phyloP scores from a whole-genome alignment of 202 grass and related monocot species.

The Carex arenaria region DNA sequence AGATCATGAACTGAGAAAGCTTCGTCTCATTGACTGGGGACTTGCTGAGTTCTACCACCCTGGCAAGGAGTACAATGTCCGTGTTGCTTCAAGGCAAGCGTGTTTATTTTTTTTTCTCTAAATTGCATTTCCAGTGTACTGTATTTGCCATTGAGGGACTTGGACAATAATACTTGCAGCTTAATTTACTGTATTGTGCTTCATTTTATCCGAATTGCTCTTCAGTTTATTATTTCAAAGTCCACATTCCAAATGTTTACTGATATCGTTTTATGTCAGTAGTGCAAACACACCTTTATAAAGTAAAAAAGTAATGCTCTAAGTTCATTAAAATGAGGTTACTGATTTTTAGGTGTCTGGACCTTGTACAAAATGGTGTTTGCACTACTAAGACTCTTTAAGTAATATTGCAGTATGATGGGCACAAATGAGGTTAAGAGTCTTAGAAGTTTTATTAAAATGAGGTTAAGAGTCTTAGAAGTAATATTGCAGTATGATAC shows the following conservation, averaged over 20 bases:
- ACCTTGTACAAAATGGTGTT: neutral
- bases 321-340: neutral
- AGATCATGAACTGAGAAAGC: slow-evolving; percentile 71
- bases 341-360: neutral
- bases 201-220: neutral
- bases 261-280: neutral
- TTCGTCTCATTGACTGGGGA: slow-evolving; percentile 80
- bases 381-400: neutral
- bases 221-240: neutral
- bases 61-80: slow-evolving; percentile 68
- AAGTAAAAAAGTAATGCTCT: neutral
- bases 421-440: neutral
- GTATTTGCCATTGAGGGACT: neutral
- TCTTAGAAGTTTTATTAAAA: too few species aligned
- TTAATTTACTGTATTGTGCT: neutral
- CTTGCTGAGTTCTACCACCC: slow-evolving; percentile 82
- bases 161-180: neutral
- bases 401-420: neutral
- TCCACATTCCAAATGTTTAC: neutral
- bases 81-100: slow-evolving; percentile 72
- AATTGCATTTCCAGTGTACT: neutral
- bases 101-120: neutral
- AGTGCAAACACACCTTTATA: neutral
- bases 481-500: too few species aligned
- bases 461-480: too few species aligned